Evolutionary conservation across 352 stramenopile genomes (phyloP).

Genomic region (Globisporangium emineosum): DNA sequence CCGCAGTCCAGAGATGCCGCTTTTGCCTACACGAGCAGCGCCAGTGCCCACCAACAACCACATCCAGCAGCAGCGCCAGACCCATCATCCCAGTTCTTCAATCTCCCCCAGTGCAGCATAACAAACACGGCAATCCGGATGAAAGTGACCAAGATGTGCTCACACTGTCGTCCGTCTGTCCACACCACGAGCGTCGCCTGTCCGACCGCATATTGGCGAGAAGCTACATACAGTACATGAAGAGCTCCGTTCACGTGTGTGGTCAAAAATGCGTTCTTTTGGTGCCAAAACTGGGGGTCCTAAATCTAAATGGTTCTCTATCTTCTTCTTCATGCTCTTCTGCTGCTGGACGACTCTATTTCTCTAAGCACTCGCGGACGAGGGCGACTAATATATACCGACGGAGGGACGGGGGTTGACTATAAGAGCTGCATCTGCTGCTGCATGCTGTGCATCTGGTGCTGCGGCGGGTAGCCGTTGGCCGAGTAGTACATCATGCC

Average conservation of each 20-base stretch:
- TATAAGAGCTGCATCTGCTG: slow-evolving; percentile 79
- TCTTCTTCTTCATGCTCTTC: slow-evolving; percentile 3
- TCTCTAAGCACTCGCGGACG: slow-evolving; percentile 11
- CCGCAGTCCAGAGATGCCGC: slow-evolving; percentile 27
- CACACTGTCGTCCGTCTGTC: neutral
- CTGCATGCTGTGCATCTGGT: slow-evolving; percentile 76
- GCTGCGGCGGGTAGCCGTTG: slow-evolving; percentile 44
- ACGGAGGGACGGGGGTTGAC: slow-evolving; percentile 9
- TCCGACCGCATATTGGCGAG: neutral
- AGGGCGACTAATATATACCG: slow-evolving; percentile 26
- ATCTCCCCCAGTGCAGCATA: neutral
- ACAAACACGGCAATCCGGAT: neutral
- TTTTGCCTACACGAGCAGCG: neutral
- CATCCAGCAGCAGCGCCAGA: neutral
- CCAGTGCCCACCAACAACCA: neutral
- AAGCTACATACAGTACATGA: neutral
- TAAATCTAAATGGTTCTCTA: slow-evolving; percentile 2
- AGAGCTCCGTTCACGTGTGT: neutral
- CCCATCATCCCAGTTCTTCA: no score
- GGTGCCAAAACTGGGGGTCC: slow-evolving; percentile 6
- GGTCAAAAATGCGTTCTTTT: slow-evolving; percentile 7
- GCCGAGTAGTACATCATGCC: slow-evolving; percentile 75
- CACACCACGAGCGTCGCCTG: neutral
- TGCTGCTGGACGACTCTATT: slow-evolving; percentile 3
- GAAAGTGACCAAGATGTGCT: neutral